Base-by-base conservation (phyloP, 108 stramenopile genomes). In the Nitzschia putrida region DNA sequence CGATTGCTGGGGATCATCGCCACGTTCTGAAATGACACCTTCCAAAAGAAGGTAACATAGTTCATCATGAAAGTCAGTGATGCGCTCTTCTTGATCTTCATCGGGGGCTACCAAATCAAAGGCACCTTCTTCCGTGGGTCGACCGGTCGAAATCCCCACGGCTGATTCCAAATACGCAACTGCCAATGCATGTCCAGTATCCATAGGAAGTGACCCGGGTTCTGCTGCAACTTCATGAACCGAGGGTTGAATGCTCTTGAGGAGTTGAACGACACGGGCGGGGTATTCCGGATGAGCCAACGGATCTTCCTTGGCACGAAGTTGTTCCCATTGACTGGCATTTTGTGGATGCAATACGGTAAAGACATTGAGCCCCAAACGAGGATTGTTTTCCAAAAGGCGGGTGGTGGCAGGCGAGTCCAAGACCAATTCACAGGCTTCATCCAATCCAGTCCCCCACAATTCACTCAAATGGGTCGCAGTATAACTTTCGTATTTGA, bases 1-100 rank as follows among this genome's bases (percentile, higher is more conserved):
- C 13, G 70, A 61, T 1, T 24, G 22, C 4, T 59, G 24, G 11
- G 66, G 50, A 47, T 82, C 78, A 61, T 90, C 89, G 2, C 84
- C 81, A 44, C 88, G 87, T 81, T 95, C 94, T 25, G 87, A 78
- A 61, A 95, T 90, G 11, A 95, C 82, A 16, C 92, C 95, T 66
- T 95, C 95, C 21, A 95, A 78, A 11, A 95, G 70, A 24, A 93
- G 75, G 55, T 82, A 89, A 37, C 85, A 78, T 11, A 95, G 69
- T 64, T 95, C 92, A 73, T 95, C 92, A 61, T 95, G 95, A 71
- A 90, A 84, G 23, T 91, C 85, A 10, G 92, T 77, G 45, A 83
- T 69, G 12, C 66, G 77, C 18, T 87, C 82, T 53, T 82, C 78
- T 23, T 69, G 38, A 16, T 84, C 73, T 59, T 76, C 64, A 12